phyloP scores from a whole-genome alignment of 768 basidiomycete genomes.

The Pleurotus eryngii region DNA sequence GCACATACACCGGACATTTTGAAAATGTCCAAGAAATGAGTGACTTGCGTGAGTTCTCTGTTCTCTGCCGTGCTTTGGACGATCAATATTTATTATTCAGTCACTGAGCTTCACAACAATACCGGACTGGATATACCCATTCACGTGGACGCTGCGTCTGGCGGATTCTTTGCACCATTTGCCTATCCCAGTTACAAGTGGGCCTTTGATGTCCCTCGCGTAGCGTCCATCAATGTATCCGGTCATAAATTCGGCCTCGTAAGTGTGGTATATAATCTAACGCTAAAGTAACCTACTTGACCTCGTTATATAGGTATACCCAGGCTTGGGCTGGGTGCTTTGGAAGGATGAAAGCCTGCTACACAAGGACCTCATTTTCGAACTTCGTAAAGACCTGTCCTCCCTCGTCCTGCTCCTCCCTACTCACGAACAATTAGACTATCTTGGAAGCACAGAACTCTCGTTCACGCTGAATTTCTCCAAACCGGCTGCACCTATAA shows the following conservation, averaged over 20 bases:
- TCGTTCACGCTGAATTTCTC: slow-evolving; percentile 61
- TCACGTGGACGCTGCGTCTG: slow-evolving; percentile 65
- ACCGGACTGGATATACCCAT: slow-evolving; percentile 61
- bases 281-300: slow-evolving; percentile 8
- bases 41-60: slow-evolving; percentile 26
- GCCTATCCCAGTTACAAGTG: slow-evolving; percentile 54
- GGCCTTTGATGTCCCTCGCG: slow-evolving; percentile 56
- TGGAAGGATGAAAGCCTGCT: slow-evolving; percentile 57
- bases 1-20: slow-evolving; percentile 62
- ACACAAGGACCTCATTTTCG: slow-evolving; percentile 63
- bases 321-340: slow-evolving; percentile 59
- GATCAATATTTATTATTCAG: slow-evolving; percentile 17
- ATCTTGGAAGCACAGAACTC: slow-evolving; percentile 58
- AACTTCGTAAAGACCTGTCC: slow-evolving; percentile 43
- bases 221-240: slow-evolving; percentile 50
- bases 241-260: slow-evolving; percentile 58
- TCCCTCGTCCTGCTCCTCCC: slow-evolving; percentile 8
- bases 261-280: neutral
- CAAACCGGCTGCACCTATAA: slow-evolving; percentile 54
- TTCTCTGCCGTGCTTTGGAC: neutral
- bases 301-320: slow-evolving; percentile 30
- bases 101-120: slow-evolving; percentile 50
- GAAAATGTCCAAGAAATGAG: slow-evolving; percentile 58
- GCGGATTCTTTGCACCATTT: slow-evolving; percentile 64
- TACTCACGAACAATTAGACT: slow-evolving; percentile 27